Conservation (phyloP, 805 yeast species). For the Kodamaea laetipori region DNA sequence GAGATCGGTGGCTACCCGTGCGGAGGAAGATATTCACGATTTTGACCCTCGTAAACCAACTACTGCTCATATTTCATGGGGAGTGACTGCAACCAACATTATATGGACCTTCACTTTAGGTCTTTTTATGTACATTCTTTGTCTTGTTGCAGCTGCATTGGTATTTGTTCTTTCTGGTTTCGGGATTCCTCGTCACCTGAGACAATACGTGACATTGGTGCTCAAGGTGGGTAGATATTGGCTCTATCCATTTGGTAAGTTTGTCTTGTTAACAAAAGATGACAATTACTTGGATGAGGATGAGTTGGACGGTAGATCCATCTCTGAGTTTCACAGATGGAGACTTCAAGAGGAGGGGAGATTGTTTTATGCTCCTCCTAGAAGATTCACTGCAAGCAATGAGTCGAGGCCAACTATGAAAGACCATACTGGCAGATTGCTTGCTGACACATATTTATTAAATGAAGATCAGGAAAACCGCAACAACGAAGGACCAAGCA, state of each 20-base stretch:
- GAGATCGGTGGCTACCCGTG: slow-evolving; percentile 87
- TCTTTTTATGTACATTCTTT: slow-evolving; percentile 53
- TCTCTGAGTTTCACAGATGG: slow-evolving; percentile 88
- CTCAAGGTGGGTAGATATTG: slow-evolving; percentile 69
- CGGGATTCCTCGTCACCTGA: slow-evolving; percentile 51
- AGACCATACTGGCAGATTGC: slow-evolving; percentile 44
- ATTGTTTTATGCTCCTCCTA: slow-evolving; percentile 75
- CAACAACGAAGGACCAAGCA: background rate
- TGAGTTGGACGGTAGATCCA: slow-evolving; percentile 81
- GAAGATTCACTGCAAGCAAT: slow-evolving; percentile 34
- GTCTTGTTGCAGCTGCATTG: slow-evolving; percentile 50
- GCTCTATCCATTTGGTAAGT: slow-evolving; percentile 85
- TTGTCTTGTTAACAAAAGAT: slow-evolving; percentile 76
- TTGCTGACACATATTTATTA: slow-evolving; percentile 40
- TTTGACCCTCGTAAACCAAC: slow-evolving; percentile 38
- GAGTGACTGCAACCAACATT: slow-evolving; percentile 66
- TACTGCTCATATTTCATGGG: slow-evolving; percentile 55
- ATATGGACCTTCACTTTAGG: slow-evolving; percentile 81
- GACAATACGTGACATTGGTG: slow-evolving; percentile 63
- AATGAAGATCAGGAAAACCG: slow-evolving; percentile 18
- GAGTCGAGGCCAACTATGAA: slow-evolving; percentile 43
- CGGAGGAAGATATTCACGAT: slow-evolving; percentile 92
- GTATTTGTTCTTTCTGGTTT: slow-evolving; percentile 44
- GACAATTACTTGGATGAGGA: slow-evolving; percentile 84
- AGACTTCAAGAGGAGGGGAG: slow-evolving; percentile 74